Percentiles rank a stretch among this genome's conserved stretches.
Evolutionary conservation across 2,329 filamentous ascomycete genomes (phyloP).

Genomic region (Aureobasidium sp.): DNA sequence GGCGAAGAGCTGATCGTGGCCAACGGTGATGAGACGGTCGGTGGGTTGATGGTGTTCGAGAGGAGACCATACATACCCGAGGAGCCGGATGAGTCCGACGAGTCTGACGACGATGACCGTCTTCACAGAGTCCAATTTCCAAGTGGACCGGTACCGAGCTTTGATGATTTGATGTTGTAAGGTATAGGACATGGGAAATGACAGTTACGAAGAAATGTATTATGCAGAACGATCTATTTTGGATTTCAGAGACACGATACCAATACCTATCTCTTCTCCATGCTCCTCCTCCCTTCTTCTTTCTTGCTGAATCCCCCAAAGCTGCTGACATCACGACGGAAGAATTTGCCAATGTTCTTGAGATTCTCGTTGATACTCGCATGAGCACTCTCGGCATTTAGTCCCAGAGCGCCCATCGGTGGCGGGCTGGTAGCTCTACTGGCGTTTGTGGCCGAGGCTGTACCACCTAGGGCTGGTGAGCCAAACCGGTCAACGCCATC

Average conservation of each 20-base stretch:
- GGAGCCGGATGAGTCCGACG: not conserved
- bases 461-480: conserved; percentile 42
- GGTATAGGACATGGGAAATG: conserved; percentile 2
- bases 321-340: conserved; percentile 71
- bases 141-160: not conserved
- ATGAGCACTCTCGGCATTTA: conserved; percentile 19
- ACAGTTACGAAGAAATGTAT: conserved; percentile 10
- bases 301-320: conserved; percentile 62
- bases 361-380: conserved; percentile 74
- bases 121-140: not conserved
- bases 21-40: conserved; percentile 58
- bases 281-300: conserved; percentile 17
- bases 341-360: conserved; percentile 95
- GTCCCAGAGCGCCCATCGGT: conserved; percentile 24
- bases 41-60: conserved; percentile 46
- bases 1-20: conserved; percentile 63
- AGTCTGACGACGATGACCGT: not conserved
- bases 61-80: conserved; percentile 3
- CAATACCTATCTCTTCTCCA: conserved; percentile 14
- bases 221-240: not conserved
- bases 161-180: conserved; percentile 2
- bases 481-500: conserved; percentile 76
- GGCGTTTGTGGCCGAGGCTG: conserved; percentile 21
- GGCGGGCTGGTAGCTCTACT: conserved; percentile 28
- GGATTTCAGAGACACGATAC: not conserved